Evolutionary conservation across 176 grass and related monocot genomes (phyloP).

Genomic region (Carex kokanica): DNA sequence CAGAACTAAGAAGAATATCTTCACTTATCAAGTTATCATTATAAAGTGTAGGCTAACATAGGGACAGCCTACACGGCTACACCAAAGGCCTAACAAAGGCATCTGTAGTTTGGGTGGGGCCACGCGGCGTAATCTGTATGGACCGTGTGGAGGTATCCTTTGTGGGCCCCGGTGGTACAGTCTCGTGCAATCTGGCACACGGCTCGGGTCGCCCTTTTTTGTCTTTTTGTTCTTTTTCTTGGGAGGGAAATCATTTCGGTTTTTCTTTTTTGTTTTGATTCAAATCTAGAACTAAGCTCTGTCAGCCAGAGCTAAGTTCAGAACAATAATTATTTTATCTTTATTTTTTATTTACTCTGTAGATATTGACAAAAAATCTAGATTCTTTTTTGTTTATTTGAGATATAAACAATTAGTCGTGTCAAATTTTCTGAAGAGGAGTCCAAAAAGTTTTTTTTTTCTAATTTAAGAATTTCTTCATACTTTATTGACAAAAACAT

Average conservation of each 20-base stretch:
- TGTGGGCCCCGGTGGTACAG: not conserved
- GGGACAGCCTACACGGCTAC: not conserved
- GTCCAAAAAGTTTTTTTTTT: not conserved
- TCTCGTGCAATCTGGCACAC: conserved; percentile 1
- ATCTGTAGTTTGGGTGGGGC: not conserved
- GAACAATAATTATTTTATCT: not conserved
- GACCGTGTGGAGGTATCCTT: not conserved
- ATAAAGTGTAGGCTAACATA: not conserved
- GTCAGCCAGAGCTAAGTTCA: not conserved
- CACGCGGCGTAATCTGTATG: not conserved
- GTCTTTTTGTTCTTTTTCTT: not conserved
- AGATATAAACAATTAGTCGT: not conserved
- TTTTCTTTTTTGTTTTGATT: not conserved
- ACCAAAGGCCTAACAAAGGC: not conserved
- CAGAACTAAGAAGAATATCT: not conserved
- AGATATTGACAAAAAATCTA: not conserved
- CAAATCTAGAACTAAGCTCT: not conserved
- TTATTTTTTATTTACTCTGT: not conserved
- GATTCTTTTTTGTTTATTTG: not conserved
- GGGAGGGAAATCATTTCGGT: too few species aligned
- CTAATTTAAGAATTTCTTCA: too few species aligned
- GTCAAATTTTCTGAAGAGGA: not conserved
- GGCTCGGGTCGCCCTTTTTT: not conserved
- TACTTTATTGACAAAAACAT: too few species aligned
- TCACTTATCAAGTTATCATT: not conserved